Base-by-base conservation (phyloP, 345 rosid species). In the Chamaenerion angustifolium region DNA sequence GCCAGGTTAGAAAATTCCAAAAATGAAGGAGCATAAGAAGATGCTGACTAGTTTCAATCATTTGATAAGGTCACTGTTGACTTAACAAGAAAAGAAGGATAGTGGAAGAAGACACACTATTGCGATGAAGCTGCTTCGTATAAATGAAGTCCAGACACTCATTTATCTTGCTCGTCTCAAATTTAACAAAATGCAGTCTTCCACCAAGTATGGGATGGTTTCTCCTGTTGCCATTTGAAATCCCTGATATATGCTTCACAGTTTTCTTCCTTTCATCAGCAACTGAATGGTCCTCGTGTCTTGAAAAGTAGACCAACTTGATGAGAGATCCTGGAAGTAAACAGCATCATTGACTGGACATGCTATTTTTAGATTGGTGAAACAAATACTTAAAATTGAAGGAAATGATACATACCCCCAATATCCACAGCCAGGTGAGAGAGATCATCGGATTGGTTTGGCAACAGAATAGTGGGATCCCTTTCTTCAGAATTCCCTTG, bases 141-240 rank as follows among this genome's bases (percentile, higher is more conserved):
- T 74, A 71, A 42, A 93, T 88, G 57, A 93, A 93, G 57, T 93
- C 99, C 47, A 93, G 70, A 68, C 99, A 92, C 49, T 92, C 96
- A 47, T 76, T 82, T 21, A 92, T 76, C 67, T 92, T 92, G 72
- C 63, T 52, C n/a, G 97, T 89, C 79, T 89, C 97, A 67, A 89
- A 89, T 74, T 89, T 89, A 25, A 81, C 98, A 51, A 87, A 80
- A 64, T 92, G 99, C 56, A 92, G 88, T 64, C 99, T 80, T 45
- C 99, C 99, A 54, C 96, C 96, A 73, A 92, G 95, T 73, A 87
- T 64, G 42, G 99, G 96, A 63, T 78, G 85, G 72, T 81, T 84
- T 77, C 94, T 82, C 77, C 94, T 70, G 56, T 60, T 82, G 53
- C 88, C 82, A 73, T 84, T 92, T 23, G 76, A 67, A 31, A 88